Conservation (phyloP, 1,284 basidiomycete species). For the Tylopilus sp. region DNA sequence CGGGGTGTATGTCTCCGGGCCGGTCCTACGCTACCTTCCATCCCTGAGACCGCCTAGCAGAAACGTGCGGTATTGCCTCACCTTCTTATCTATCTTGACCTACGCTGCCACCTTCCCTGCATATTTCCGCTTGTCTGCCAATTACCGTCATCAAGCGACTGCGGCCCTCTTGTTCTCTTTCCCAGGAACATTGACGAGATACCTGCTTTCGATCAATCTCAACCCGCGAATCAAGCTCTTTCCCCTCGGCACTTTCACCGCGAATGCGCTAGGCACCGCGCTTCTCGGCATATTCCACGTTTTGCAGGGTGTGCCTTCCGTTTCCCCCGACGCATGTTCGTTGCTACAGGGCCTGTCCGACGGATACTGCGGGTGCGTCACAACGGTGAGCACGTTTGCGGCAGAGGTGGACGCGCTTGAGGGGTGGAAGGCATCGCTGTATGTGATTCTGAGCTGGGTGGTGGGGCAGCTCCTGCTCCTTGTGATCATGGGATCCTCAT, state of each 20-base stretch:
- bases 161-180: constrained; percentile 90
- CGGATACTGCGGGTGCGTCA: constrained; percentile 95
- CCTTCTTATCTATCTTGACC: constrained; percentile 49
- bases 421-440: constrained; percentile 59
- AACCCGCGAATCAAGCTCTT: constrained; percentile 67
- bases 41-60: constrained; percentile 41
- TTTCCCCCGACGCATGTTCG: constrained; percentile 59
- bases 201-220: constrained; percentile 69
- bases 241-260: constrained; percentile 86
- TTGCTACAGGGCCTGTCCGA: constrained; percentile 80
- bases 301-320: constrained; percentile 56
- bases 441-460: constrained; percentile 69
- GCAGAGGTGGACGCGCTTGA: constrained; percentile 72
- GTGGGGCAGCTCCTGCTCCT: constrained; percentile 73
- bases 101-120: constrained; percentile 72
- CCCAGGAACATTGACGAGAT: constrained; percentile 86
- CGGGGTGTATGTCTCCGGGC: constrained; percentile 54
- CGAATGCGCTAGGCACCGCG: constrained; percentile 82
- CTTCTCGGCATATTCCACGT: constrained; percentile 73
- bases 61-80: constrained; percentile 46
- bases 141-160: constrained; percentile 77
- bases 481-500: constrained; percentile 72
- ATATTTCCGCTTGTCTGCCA: constrained; percentile 72
- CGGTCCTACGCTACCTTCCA: constrained; percentile 44
- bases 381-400: constrained; percentile 92